Percentiles rank a stretch among this genome's conserved stretches.
Evolutionary conservation across 345 rosid species (phyloP).

Genomic region (Moringa oleifera): DNA sequence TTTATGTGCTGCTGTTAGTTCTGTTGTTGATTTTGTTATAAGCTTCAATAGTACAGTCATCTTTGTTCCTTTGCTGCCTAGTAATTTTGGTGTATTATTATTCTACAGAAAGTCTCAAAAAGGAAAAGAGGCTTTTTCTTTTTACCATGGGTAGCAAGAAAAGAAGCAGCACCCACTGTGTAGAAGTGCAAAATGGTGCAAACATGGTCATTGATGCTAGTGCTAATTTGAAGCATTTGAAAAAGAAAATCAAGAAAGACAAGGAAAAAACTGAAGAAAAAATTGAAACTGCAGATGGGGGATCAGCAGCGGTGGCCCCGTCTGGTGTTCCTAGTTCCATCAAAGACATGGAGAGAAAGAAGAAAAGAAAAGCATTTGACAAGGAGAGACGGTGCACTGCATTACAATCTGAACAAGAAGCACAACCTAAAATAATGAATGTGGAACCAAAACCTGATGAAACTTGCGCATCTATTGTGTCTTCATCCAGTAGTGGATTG

Average conservation of each 20-base stretch:
- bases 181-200: constrained; percentile 13
- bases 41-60: no score
- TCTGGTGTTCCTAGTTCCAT: constrained; percentile 27
- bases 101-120: no score
- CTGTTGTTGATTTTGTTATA: no score
- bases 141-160: no score
- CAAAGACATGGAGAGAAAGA: constrained; percentile 78
- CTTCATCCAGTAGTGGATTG: constrained; percentile 29
- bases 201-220: constrained; percentile 4
- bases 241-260: constrained; percentile 43
- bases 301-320: constrained; percentile 2
- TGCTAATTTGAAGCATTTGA: constrained; percentile 16
- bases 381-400: constrained; percentile 50
- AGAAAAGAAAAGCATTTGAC: constrained; percentile 71
- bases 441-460: constrained; percentile 22
- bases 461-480: constrained; percentile 14
- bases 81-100: no score
- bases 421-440: constrained; percentile 16
- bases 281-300: constrained; percentile 19
- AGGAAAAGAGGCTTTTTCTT: constrained; percentile 2
- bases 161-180: constrained; percentile 33
- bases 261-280: constrained; percentile 14
- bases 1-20: no score
- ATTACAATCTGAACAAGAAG: constrained; percentile 20
- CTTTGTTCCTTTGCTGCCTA: no score